Percentiles rank a stretch among this genome's conserved stretches.
Conservation (phyloP, 1,284 basidiomycete genomes). For the Mycena citricolor region DNA sequence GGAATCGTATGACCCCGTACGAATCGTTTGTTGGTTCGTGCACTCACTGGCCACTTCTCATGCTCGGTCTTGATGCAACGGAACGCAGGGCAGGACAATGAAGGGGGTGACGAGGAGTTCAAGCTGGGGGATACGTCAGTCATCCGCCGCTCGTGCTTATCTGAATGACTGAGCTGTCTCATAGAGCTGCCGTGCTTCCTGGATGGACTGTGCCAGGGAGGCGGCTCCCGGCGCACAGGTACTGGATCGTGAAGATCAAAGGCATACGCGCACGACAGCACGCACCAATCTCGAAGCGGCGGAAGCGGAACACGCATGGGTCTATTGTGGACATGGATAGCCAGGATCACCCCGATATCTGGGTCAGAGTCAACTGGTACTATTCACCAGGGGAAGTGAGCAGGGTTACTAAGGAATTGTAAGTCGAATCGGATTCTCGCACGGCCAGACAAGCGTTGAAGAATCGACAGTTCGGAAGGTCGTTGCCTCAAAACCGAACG, state of each 20-base stretch:
- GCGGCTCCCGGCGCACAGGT: slow-evolving; percentile 1
- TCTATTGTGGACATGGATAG: too few relatives aligned
- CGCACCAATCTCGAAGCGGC: background rate
- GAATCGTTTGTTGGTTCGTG: slow-evolving; percentile 7
- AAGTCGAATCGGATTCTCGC: background rate
- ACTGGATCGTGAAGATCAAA: slow-evolving; percentile 11
- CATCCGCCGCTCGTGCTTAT: too few relatives aligned
- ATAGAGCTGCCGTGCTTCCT: slow-evolving; percentile 14
- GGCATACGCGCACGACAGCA: slow-evolving; percentile 5
- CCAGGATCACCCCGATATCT: slow-evolving; percentile 6
- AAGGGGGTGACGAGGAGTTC: slow-evolving; percentile 6
- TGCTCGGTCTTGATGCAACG: too few relatives aligned
- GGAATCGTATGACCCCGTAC: slow-evolving; percentile 8
- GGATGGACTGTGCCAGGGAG: slow-evolving; percentile 1
- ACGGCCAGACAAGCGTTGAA: too few relatives aligned
- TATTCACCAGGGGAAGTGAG: slow-evolving; percentile 8
- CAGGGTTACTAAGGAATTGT: slow-evolving; percentile 5
- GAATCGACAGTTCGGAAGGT: too few relatives aligned
- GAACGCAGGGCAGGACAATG: slow-evolving; percentile 1
- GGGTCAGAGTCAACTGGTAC: slow-evolving; percentile 15
- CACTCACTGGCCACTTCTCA: too few relatives aligned
- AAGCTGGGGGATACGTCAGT: slow-evolving; percentile 10
- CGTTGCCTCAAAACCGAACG: slow-evolving; percentile 14
- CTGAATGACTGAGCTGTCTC: background rate
- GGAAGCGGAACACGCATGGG: too few relatives aligned